Evolutionary conservation across 139 green algal genomes (phyloP).

Genomic region (Gonium pectorale): DNA sequence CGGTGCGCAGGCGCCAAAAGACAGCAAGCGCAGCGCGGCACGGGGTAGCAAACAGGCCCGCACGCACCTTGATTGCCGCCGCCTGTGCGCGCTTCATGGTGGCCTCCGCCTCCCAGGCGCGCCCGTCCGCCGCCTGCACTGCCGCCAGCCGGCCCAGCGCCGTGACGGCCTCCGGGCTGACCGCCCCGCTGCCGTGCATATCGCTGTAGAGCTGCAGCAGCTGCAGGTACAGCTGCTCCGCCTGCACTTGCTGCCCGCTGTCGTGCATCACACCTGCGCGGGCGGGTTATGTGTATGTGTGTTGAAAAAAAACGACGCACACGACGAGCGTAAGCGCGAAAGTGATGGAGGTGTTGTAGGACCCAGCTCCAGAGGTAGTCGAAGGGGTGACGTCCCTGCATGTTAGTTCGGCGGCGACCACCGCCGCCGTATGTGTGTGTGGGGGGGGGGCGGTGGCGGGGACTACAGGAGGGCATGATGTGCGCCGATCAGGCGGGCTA

Average conservation of each 20-base stretch:
- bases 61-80: conserved; percentile 7
- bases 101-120: conserved; percentile 27
- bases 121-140: conserved; percentile 27
- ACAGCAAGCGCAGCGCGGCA: too few relatives aligned
- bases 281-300: background rate
- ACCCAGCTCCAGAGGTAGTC: too few relatives aligned
- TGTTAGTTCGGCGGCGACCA: too few relatives aligned
- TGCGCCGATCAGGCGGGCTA: too few relatives aligned
- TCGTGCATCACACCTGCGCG: conserved; percentile 9
- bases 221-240: conserved; percentile 13
- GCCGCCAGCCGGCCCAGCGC: conserved; percentile 1
- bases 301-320: too few relatives aligned
- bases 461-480: too few relatives aligned
- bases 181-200: background rate
- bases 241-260: background rate
- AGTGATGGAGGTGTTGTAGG: too few relatives aligned
- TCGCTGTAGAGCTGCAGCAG: conserved; percentile 1
- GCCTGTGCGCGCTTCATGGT: conserved; percentile 2
- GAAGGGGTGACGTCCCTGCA: too few relatives aligned
- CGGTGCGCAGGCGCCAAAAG: too few relatives aligned
- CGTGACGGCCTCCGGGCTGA: background rate
- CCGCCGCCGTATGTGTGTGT: too few relatives aligned
- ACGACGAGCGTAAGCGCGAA: too few relatives aligned
- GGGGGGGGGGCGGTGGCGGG: too few relatives aligned
- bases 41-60: background rate